A percentile compares a stretch with the other conserved stretches of the same genome.
Conservation (phyloP, 768 basidiomycete species). For the Tylopilus vinaceipallidus region DNA sequence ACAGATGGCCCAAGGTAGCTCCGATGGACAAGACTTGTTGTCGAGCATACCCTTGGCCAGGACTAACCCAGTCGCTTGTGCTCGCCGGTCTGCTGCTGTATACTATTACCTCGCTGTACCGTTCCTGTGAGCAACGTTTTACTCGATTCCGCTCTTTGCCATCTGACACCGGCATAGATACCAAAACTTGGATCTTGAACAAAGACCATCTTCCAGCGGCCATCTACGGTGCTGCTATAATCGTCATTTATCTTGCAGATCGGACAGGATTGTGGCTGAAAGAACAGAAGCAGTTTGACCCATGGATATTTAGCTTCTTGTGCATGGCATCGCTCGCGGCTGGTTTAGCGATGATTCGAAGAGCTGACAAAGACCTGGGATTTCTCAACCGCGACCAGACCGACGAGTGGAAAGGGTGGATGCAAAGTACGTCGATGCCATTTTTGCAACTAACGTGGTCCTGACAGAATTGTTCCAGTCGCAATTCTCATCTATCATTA, state of each 20-base stretch:
- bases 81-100: conserved; percentile 45
- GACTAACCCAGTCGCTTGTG: conserved; percentile 52
- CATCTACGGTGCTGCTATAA: conserved; percentile 63
- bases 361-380: conserved; percentile 78
- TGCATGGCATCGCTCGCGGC: conserved; percentile 48
- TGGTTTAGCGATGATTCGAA: conserved; percentile 66
- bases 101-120: conserved; percentile 48
- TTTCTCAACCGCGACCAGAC: conserved; percentile 92
- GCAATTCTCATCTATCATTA: conserved; percentile 93
- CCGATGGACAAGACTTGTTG: conserved; percentile 82
- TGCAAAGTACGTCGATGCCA: conserved; percentile 68
- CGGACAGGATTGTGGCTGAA: conserved; percentile 87
- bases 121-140: conserved; percentile 28
- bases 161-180: conserved; percentile 16
- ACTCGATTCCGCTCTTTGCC: conserved; percentile 6
- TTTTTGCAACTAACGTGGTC: not conserved
- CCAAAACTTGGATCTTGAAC: conserved; percentile 16
- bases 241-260: conserved; percentile 76
- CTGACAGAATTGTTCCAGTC: conserved; percentile 44
- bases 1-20: conserved; percentile 55
- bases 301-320: conserved; percentile 66
- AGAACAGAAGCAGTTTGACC: conserved; percentile 81
- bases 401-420: conserved; percentile 98
- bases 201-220: conserved; percentile 40
- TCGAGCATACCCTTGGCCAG: conserved; percentile 68